Base-by-base conservation (phyloP, 345 rosid species). In the Sonneratia alba region DNA sequence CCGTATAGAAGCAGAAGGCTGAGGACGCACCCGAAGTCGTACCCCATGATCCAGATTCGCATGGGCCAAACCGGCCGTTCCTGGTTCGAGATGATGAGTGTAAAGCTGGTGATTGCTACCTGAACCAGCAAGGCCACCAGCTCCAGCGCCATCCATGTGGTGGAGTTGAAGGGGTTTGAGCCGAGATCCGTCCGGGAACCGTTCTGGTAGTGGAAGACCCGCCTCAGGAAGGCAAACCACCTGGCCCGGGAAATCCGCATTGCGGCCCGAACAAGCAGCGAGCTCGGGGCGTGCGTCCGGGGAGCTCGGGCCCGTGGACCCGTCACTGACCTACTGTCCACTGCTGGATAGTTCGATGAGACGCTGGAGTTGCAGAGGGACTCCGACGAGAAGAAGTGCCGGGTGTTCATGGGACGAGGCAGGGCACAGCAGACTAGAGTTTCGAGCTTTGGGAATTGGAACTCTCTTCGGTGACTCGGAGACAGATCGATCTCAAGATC, bases 131-230 rank as follows among this genome's bases (percentile, higher is more conserved):
- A 80, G 77, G 90, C 87, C 48, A 88, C n/a, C 66, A 90, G 82
- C 81, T 95, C 99, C 73, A 89, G 83, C 83, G 79, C 80, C 97
- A 92, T 95, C 98, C 98, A 95, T 48, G 88, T 72, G 37, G 83
- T 79, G 0, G 99, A 88, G 84, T 92, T 87, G 81, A 92, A 92
- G 76, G 99, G 99, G 74, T 95, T 91, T 0, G 98, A 84, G 40
- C 97, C 96, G 43, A 90, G 94, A 77, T 92, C 87, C 1, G 97
- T 89, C 64, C 90, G 85, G 34, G 91, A 86, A 24, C 97, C 95
- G 77, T 96, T 96, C 77, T 96, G 99, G 84, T 92, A 92, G 21
- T 96, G 99, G 76, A 92, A 96, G 4, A 92, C 97, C 76, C 99
- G 91, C 71, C 99, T 92, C 71, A 88, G 81, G 88, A 96, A 92